phyloP scores from a whole-genome alignment of 306 rosid genomes.

The Gastrolobium villosum region DNA sequence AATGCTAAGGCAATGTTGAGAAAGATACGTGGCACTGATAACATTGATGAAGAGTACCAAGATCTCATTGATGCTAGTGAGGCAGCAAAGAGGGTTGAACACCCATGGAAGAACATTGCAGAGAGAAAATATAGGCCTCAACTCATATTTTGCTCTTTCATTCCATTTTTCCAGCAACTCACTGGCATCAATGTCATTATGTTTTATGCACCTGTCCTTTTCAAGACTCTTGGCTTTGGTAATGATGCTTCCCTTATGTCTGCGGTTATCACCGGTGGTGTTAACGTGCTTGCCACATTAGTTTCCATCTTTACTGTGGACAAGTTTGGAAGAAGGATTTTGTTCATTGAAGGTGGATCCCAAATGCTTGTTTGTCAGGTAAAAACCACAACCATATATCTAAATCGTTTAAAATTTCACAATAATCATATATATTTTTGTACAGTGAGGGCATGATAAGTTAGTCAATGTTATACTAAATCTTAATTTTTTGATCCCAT shows the following conservation, averaged over 20 bases:
- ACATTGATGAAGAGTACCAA: background rate
- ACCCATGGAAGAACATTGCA: conserved; percentile 11
- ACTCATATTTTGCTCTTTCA: background rate
- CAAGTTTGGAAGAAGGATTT: conserved; percentile 4
- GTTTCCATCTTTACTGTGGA: background rate
- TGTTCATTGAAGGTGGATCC: background rate
- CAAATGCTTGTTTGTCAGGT: conserved; percentile 9
- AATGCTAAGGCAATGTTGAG: background rate
- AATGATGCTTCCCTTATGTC: conserved; percentile 5
- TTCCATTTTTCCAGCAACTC: conserved; percentile 5
- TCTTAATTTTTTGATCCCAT: too few relatives aligned
- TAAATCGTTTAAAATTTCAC: too few relatives aligned
- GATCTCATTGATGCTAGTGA: background rate
- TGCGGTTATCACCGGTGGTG: background rate
- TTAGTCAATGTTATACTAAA: too few relatives aligned
- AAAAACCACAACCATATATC: background rate
- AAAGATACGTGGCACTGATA: background rate
- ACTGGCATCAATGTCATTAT: background rate
- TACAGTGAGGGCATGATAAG: too few relatives aligned
- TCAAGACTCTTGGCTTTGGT: background rate
- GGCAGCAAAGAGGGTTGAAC: background rate
- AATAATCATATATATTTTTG: too few relatives aligned
- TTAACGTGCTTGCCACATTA: background rate
- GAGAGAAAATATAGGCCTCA: background rate
- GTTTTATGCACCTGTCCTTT: background rate